Conservation (phyloP, 1,284 basidiomycete species). For the Microbotryum violaceum region DNA sequence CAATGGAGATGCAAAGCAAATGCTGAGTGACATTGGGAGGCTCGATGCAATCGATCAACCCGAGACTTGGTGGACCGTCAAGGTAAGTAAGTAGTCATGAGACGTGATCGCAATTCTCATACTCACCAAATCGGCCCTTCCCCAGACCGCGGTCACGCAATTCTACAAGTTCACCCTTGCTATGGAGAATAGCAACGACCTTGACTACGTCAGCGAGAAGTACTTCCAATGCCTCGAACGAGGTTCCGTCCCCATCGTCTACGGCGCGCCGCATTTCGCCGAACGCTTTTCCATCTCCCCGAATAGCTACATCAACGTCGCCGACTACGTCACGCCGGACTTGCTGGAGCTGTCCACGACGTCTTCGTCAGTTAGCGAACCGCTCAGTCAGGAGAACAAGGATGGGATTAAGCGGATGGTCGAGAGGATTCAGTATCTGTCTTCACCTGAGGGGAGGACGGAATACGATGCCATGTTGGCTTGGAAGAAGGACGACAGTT, state of each 20-base stretch:
- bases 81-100: conserved; percentile 8
- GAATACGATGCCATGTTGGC: conserved; percentile 27
- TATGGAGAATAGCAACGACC: conserved; percentile 19
- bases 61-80: conserved; percentile 20
- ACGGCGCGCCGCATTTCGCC: conserved; percentile 12
- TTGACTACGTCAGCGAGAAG: conserved; percentile 25
- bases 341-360: background rate
- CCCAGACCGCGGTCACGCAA: conserved; percentile 14
- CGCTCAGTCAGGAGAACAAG: conserved; percentile 6
- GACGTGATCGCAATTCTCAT: background rate
- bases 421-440: conserved; percentile 11
- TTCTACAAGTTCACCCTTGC: conserved; percentile 21
- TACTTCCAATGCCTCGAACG: conserved; percentile 15
- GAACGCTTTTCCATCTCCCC: conserved; percentile 12
- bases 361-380: background rate
- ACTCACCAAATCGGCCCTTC: background rate
- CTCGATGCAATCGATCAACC: conserved; percentile 3
- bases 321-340: conserved; percentile 12
- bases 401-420: conserved; percentile 13
- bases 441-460: conserved; percentile 8
- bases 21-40: conserved; percentile 7
- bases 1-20: conserved; percentile 12
- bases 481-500: conserved; percentile 19
- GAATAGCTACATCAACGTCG: conserved; percentile 22
- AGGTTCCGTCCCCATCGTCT: conserved; percentile 24